Base-by-base conservation (phyloP, 2,329 filamentous ascomycete species). In the Spiromastix sp. region DNA sequence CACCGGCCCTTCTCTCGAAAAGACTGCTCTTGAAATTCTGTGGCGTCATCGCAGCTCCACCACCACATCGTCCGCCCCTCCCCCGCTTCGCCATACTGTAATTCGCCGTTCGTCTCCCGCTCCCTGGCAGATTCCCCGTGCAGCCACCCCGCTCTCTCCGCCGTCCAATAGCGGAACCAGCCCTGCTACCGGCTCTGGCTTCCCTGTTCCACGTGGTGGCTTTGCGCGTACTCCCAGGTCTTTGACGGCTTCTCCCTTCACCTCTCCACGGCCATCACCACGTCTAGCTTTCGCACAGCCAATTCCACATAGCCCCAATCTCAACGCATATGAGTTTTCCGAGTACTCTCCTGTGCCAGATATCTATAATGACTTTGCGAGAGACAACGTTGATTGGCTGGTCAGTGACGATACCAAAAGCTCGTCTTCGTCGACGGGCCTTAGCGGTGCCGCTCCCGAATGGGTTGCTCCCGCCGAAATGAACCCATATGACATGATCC, bases 401-500 rank as follows among this genome's bases (percentile, higher is more conserved):
- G 85, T 95, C 35, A 79, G 74, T 47, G 91, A 91, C 55, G 87
- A 94, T 57, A 81, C 85, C 50, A 77, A 75, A 36, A 82, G 80
- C 50, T 87, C 81, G 48, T 74, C 86, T 39, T 79, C 85, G 16
- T 94, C 86, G 16, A 85, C 79, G 45, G 77, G 74, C 21, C 70
- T 89, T 41, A 87, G 85, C 51, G 80, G 78, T 28, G 81, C 81
- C 10, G 85, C 85, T 4, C 81, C 87, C 16, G 86, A 95, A 56
- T 95, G 76, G 63, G 68, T 79, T 10, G 71, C 74, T 54, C 81
- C 82, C 51, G 75, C 77, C 38, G 87, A 96, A 52, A 96, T 98
- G 89, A 93, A 85, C 39, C 89, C 91, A 1, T 94, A 95, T 60
- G 91, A 98, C 55, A 96, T 98, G 75, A 71, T 98, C 37, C 83